A percentile compares a stretch with the other conserved stretches of the same genome.
phyloP scores from a whole-genome alignment of 208 protist species.

The Acanthamoeba royreba region DNA sequence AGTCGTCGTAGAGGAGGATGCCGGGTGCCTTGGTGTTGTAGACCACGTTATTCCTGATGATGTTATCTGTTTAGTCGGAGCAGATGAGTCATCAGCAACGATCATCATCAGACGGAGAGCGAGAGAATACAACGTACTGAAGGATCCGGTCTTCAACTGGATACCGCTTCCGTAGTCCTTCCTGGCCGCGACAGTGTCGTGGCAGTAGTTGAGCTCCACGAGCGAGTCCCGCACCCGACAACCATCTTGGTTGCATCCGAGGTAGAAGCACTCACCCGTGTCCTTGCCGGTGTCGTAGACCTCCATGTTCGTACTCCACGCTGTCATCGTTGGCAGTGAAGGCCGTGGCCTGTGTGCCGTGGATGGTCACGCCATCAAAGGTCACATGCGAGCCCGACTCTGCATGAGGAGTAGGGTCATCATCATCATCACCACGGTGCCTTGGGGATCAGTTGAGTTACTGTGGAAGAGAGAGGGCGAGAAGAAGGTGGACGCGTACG shows the following conservation, averaged over 20 bases:
- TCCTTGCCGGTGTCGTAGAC: not conserved
- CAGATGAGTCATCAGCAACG: no score
- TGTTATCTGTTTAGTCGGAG: no score
- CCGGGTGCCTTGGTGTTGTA: not conserved
- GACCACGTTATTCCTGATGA: not conserved
- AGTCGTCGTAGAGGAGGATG: not conserved
- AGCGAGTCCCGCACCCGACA: not conserved
- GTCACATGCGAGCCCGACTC: not conserved
- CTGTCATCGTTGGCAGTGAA: not conserved
- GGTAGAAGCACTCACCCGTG: slow-evolving; percentile 8
- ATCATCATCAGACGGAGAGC: not conserved
- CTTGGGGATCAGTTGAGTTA: not conserved
- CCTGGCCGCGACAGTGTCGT: not conserved
- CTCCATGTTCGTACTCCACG: not conserved
- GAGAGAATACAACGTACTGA: not conserved
- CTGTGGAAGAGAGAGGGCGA: no score
- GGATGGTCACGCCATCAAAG: not conserved
- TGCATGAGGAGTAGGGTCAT: not conserved
- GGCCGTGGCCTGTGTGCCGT: not conserved
- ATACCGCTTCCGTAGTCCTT: not conserved
- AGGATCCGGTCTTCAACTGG: not conserved
- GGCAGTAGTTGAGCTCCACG: slow-evolving; percentile 12
- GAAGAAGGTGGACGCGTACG: no score
- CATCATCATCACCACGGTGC: no score
- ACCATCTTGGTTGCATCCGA: not conserved